Evolutionary conservation across 352 stramenopile species (phyloP).

Genomic region (Phytopythium mirpurense): DNA sequence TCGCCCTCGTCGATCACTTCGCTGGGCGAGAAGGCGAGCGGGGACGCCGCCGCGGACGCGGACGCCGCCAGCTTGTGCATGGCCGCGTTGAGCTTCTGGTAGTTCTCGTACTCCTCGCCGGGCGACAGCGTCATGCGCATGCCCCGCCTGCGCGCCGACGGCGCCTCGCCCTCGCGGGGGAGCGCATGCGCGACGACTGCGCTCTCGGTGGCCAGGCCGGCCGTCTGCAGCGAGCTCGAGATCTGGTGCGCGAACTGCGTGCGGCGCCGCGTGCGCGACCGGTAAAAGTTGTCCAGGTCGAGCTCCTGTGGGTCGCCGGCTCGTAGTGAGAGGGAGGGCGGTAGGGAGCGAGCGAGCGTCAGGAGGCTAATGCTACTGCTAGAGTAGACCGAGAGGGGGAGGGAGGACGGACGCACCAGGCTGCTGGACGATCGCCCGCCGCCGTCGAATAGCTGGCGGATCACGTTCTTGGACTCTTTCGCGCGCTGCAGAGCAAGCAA

Average conservation of each 20-base stretch:
- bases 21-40: slow-evolving; percentile 15
- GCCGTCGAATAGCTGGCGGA: slow-evolving; percentile 1
- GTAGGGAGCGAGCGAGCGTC: too few relatives aligned
- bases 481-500: not conserved
- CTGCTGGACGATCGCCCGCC: not conserved
- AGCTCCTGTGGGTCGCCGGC: slow-evolving; percentile 27
- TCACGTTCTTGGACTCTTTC: not conserved
- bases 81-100: slow-evolving; percentile 47
- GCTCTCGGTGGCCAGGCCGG: slow-evolving; percentile 18
- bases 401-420: not conserved
- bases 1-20: slow-evolving; percentile 22
- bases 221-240: slow-evolving; percentile 29
- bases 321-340: not conserved
- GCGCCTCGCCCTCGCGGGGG: slow-evolving; percentile 10
- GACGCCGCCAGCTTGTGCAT: slow-evolving; percentile 13
- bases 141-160: slow-evolving; percentile 27
- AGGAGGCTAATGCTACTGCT: too few relatives aligned
- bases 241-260: slow-evolving; percentile 55
- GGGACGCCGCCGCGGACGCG: not conserved
- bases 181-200: too few relatives aligned
- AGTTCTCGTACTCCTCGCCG: slow-evolving; percentile 67
- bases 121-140: slow-evolving; percentile 65
- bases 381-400: not conserved
- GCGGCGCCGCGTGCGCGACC: slow-evolving; percentile 37
- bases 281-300: slow-evolving; percentile 54